Percentiles rank a stretch among this genome's conserved stretches.
These are phyloP conservation scores for Aphanomyces stellatus DNA, from an alignment of 352 stramenopile genomes.

Conservation along the genomic window DNA sequence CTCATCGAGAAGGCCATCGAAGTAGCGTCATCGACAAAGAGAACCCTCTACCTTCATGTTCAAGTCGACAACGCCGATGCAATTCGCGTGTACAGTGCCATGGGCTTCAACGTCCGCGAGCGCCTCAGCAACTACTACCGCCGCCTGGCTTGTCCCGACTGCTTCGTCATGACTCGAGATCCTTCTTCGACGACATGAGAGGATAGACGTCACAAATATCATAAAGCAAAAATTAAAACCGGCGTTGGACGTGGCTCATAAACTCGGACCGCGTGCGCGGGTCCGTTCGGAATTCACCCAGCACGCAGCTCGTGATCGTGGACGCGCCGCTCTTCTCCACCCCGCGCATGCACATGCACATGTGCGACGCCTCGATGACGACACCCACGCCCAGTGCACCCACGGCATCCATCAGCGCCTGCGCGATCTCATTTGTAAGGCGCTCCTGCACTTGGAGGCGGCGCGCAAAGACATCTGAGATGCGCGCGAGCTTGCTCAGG, in stretches of 20 bases:
- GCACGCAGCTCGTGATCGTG: slow-evolving; percentile 95
- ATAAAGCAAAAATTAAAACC: slow-evolving; percentile 25
- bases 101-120: slow-evolving; percentile 58
- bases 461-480: slow-evolving; percentile 95
- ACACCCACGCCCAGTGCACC: slow-evolving; percentile 96
- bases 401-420: slow-evolving; percentile 95
- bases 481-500: slow-evolving; percentile 97
- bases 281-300: slow-evolving; percentile 96
- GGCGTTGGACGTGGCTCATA: slow-evolving; percentile 80
- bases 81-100: slow-evolving; percentile 66
- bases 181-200: neutral
- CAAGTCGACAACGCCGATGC: slow-evolving; percentile 77
- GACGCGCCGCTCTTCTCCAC: slow-evolving; percentile 96
- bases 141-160: slow-evolving; percentile 75
- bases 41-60: slow-evolving; percentile 49
- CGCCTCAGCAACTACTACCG: slow-evolving; percentile 85
- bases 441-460: slow-evolving; percentile 98
- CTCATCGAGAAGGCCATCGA: neutral
- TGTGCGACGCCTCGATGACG: slow-evolving; percentile 98
- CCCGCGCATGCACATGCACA: slow-evolving; percentile 99
- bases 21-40: neutral
- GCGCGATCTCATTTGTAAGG: slow-evolving; percentile 98
- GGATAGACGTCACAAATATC: neutral
- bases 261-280: slow-evolving; percentile 80
- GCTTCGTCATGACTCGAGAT: slow-evolving; percentile 46